A percentile compares a stretch with the other conserved stretches of the same genome.
Conservation (phyloP, 495 filamentous ascomycete species). For the Trichoderma erinaceum region DNA sequence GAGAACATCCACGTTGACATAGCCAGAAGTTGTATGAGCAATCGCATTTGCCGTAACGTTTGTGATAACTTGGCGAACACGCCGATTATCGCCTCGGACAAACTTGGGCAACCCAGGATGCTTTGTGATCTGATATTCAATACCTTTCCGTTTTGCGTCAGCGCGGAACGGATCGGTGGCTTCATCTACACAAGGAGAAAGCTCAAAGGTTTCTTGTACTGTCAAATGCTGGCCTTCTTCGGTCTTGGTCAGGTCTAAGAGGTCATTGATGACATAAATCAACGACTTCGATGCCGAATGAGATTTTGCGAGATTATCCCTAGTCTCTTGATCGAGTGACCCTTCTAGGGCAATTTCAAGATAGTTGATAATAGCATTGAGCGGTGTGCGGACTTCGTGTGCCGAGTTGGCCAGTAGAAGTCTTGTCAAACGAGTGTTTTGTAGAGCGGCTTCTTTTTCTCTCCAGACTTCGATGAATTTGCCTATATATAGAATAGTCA, state of each 20-base stretch:
- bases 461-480: conserved; percentile 84
- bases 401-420: conserved; percentile 86
- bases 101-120: conserved; percentile 63
- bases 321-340: conserved; percentile 70
- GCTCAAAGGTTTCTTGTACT: conserved; percentile 76
- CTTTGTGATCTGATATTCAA: conserved; percentile 60
- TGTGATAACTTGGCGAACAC: conserved; percentile 70
- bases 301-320: conserved; percentile 79
- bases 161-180: conserved; percentile 66
- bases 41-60: conserved; percentile 86
- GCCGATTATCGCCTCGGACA: conserved; percentile 74
- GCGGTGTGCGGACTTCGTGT: conserved; percentile 87
- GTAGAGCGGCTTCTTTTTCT: conserved; percentile 79
- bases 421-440: conserved; percentile 73
- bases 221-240: conserved; percentile 76
- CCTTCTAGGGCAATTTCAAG: conserved; percentile 91
- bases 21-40: conserved; percentile 67
- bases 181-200: conserved; percentile 65
- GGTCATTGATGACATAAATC: conserved; percentile 93
- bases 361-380: conserved; percentile 96
- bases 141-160: conserved; percentile 69
- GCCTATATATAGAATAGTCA: conserved; percentile 19
- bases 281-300: conserved; percentile 95
- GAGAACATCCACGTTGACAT: conserved; percentile 65
- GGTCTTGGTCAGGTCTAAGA: conserved; percentile 85